These are phyloP conservation scores for Coemansia sp. DNA, from an alignment of 371 early-diverging fungal species.

Conservation along the genomic window DNA sequence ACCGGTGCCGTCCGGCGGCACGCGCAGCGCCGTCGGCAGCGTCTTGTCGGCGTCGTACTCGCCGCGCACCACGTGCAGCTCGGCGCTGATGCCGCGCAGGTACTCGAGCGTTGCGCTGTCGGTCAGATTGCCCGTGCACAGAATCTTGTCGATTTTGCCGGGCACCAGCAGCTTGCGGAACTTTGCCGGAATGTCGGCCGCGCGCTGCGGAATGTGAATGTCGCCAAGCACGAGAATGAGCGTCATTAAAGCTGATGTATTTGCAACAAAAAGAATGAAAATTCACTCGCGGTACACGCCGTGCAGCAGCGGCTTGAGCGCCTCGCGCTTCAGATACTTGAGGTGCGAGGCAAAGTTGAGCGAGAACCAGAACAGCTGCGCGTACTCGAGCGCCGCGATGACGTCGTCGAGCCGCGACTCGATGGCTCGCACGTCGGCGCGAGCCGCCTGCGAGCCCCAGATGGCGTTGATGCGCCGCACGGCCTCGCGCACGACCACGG, in stretches of 20 bases:
- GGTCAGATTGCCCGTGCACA: slow-evolving; percentile 88
- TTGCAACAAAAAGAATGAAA: too few species aligned
- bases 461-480: slow-evolving; percentile 31
- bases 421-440: slow-evolving; percentile 18
- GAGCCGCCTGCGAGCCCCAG: slow-evolving; percentile 23
- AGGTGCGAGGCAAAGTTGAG: slow-evolving; percentile 46
- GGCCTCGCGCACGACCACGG: slow-evolving; percentile 19
- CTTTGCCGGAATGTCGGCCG: slow-evolving; percentile 81
- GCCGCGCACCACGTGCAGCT: slow-evolving; percentile 78
- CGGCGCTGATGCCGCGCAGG: slow-evolving; percentile 78
- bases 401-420: slow-evolving; percentile 30
- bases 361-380: slow-evolving; percentile 47
- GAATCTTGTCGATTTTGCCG: slow-evolving; percentile 93
- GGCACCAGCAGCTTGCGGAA: slow-evolving; percentile 90
- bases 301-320: slow-evolving; percentile 23
- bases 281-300: slow-evolving; percentile 29
- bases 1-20: too few species aligned
- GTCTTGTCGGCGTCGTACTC: slow-evolving; percentile 79
- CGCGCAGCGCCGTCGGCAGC: slow-evolving; percentile 50
- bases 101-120: slow-evolving; percentile 84
- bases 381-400: slow-evolving; percentile 38
- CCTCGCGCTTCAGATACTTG: slow-evolving; percentile 29
- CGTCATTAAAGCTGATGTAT: slow-evolving; percentile 30
- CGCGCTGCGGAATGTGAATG: slow-evolving; percentile 91
- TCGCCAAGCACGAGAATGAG: slow-evolving; percentile 91